Evolutionary conservation across 352 stramenopile genomes (phyloP).

Genomic region (Phytophthora multivora): DNA sequence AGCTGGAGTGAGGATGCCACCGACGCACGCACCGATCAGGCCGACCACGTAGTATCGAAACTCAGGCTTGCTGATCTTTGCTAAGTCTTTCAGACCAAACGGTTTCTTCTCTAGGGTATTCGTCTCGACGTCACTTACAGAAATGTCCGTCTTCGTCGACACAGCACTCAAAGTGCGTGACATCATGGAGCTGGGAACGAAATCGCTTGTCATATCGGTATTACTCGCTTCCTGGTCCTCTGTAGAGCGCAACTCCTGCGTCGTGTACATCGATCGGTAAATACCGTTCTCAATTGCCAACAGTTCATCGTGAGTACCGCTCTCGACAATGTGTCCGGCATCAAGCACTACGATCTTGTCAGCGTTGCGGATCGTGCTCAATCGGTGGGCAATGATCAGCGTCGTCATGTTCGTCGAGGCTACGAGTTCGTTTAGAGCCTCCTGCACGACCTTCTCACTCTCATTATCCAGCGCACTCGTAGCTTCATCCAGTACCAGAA

Average conservation of each 20-base stretch:
- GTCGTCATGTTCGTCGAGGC: conserved; percentile 22
- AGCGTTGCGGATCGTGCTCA: conserved; percentile 42
- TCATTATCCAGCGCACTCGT: conserved; percentile 24
- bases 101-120: conserved; percentile 27
- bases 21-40: conserved; percentile 20
- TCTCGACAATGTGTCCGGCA: conserved; percentile 39
- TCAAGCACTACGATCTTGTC: conserved; percentile 52
- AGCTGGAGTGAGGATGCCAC: conserved; percentile 39
- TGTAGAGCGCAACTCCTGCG: conserved; percentile 34
- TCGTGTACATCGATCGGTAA: conserved; percentile 85
- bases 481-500: conserved; percentile 22
- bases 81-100: conserved; percentile 17
- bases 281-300: conserved; percentile 56
- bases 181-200: conserved; percentile 1
- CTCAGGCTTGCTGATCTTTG: conserved; percentile 10
- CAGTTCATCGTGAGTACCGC: conserved; percentile 42
- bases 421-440: conserved; percentile 39
- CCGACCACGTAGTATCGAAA: conserved; percentile 24
- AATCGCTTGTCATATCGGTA: neutral
- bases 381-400: neutral
- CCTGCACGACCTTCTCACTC: conserved; percentile 46
- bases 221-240: neutral
- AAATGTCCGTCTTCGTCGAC: conserved; percentile 29
- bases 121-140: conserved; percentile 20
- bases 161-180: conserved; percentile 11